These are phyloP conservation scores for Ogataea pilisensis DNA, from an alignment of 805 yeast genomes.

Conservation along the genomic window DNA sequence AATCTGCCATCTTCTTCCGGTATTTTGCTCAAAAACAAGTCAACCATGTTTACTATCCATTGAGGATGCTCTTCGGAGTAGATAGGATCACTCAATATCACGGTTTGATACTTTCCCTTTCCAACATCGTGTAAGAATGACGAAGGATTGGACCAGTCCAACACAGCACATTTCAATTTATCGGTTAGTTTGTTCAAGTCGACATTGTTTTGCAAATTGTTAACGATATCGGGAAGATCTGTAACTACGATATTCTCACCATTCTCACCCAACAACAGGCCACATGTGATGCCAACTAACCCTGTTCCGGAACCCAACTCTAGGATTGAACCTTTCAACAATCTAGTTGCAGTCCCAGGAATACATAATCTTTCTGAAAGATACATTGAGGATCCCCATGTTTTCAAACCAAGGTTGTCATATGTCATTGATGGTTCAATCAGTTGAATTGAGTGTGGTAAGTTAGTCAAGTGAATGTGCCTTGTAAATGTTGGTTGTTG, in stretches of 20 bases:
- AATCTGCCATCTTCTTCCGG: slow-evolving; percentile 38
- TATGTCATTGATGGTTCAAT: slow-evolving; percentile 83
- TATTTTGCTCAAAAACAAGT: slow-evolving; percentile 35
- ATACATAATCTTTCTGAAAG: slow-evolving; percentile 52
- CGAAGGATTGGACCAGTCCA: slow-evolving; percentile 77
- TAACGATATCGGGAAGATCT: slow-evolving; percentile 74
- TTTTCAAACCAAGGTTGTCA: slow-evolving; percentile 85
- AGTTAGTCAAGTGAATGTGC: slow-evolving; percentile 44
- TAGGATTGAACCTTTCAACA: slow-evolving; percentile 36
- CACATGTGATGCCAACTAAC: slow-evolving; percentile 71
- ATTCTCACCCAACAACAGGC: slow-evolving; percentile 41
- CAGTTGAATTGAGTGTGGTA: slow-evolving; percentile 36
- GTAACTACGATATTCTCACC: slow-evolving; percentile 46
- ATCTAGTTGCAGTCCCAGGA: slow-evolving; percentile 8
- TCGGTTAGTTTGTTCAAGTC: slow-evolving; percentile 40
- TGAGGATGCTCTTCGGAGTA: slow-evolving; percentile 80
- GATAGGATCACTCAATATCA: slow-evolving; percentile 83
- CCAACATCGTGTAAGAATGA: slow-evolving; percentile 19
- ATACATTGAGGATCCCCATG: slow-evolving; percentile 91
- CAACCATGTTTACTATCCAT: slow-evolving; percentile 62
- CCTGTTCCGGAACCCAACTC: slow-evolving; percentile 98
- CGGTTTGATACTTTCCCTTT: slow-evolving; percentile 45
- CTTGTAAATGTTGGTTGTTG: slow-evolving; percentile 73
- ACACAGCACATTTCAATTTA: slow-evolving; percentile 31
- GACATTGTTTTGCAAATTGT: slow-evolving; percentile 60